Conservation (phyloP, 2,329 filamentous ascomycete genomes). For the Atkinsonella texensis region DNA sequence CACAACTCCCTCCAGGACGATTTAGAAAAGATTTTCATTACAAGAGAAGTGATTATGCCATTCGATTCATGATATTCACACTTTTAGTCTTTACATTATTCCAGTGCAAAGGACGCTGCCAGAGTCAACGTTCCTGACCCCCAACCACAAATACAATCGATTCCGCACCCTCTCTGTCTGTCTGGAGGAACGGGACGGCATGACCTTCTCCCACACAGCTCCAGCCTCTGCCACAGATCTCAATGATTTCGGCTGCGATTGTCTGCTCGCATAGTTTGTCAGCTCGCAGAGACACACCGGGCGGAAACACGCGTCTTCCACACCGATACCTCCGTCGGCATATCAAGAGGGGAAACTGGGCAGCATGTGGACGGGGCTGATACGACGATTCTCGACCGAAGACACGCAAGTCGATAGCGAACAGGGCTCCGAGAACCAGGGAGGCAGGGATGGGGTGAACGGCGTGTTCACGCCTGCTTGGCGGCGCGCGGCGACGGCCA, state of each 20-base stretch:
- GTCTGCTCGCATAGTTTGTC: neutral
- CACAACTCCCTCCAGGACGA: no score
- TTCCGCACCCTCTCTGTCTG: neutral
- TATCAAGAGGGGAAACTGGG: slow-evolving; percentile 13
- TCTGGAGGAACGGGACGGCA: neutral
- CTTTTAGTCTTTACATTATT: no score
- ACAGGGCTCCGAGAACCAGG: slow-evolving; percentile 11
- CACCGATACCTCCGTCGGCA: neutral
- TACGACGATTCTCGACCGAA: slow-evolving; percentile 53
- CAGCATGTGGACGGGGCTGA: slow-evolving; percentile 47
- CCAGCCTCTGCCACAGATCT: neutral
- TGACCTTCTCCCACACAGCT: neutral
- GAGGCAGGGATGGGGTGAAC: slow-evolving; percentile 35
- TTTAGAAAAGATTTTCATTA: no score
- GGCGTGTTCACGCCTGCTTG: slow-evolving; percentile 39
- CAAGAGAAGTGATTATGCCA: no score
- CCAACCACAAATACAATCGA: neutral
- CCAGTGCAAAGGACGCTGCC: neutral
- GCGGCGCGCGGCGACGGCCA: slow-evolving; percentile 40
- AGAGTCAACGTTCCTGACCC: neutral
- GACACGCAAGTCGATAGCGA: slow-evolving; percentile 20
- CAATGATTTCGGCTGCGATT: slow-evolving; percentile 1
- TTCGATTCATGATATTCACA: no score
- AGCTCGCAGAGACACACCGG: neutral
- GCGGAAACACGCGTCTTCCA: neutral